phyloP scores from a whole-genome alignment of 345 rosid species.

The Acer campestre region DNA sequence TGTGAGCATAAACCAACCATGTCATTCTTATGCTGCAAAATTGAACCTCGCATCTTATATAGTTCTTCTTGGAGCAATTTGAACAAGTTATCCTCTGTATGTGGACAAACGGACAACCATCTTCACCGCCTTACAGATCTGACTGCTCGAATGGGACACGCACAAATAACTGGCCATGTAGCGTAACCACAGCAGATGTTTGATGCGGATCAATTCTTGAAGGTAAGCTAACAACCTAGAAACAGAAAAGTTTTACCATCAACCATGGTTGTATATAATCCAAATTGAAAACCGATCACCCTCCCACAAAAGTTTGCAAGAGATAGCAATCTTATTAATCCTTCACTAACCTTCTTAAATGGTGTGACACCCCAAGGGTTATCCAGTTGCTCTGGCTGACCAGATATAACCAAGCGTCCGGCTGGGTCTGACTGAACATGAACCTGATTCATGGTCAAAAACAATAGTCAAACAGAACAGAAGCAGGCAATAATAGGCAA shows the following conservation, averaged over 20 bases:
- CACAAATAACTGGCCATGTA: conserved; percentile 69
- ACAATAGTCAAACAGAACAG: neutral
- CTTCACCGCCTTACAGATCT: conserved; percentile 16
- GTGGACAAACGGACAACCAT: neutral
- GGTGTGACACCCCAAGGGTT: conserved; percentile 81
- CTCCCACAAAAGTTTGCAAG: neutral
- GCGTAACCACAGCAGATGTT: conserved; percentile 74
- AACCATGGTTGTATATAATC: neutral
- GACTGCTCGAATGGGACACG: conserved; percentile 62
- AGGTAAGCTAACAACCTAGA: conserved; percentile 67
- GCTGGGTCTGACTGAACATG: conserved; percentile 79
- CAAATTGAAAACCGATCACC: neutral
- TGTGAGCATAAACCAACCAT: conserved; percentile 1
- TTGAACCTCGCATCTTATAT: neutral
- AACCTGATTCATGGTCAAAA: conserved; percentile 40
- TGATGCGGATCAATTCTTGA: conserved; percentile 70
- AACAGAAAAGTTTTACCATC: neutral
- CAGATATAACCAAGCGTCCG: conserved; percentile 70
- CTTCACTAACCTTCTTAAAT: conserved; percentile 57
- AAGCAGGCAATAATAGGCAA: neutral
- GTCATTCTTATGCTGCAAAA: conserved; percentile 11
- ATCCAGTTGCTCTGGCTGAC: conserved; percentile 63
- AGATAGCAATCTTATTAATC: neutral
- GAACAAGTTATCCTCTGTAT: neutral
- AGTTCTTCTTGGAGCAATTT: neutral